A percentile compares a stretch with the other conserved stretches of the same genome.
phyloP scores from a whole-genome alignment of 768 basidiomycete genomes.

The Astraeus odoratus region DNA sequence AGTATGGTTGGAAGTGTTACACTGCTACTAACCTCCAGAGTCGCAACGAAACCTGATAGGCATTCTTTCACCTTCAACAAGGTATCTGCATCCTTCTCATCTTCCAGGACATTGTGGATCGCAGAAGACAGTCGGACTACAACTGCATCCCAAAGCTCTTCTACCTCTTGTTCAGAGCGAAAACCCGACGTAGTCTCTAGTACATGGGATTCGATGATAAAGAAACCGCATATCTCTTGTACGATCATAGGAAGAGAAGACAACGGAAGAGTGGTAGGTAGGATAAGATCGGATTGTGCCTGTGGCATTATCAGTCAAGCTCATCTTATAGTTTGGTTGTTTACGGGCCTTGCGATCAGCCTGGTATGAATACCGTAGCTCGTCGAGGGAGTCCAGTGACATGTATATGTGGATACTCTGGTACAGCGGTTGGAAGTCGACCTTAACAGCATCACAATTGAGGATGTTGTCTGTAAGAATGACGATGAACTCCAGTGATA shows the following conservation, averaged over 20 bases:
- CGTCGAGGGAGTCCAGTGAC: slow-evolving; percentile 82
- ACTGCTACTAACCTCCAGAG: slow-evolving; percentile 63
- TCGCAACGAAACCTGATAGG: slow-evolving; percentile 82
- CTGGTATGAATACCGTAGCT: slow-evolving; percentile 88
- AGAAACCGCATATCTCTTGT: slow-evolving; percentile 95
- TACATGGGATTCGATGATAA: slow-evolving; percentile 93
- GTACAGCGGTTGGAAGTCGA: slow-evolving; percentile 93
- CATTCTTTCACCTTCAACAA: slow-evolving; percentile 81
- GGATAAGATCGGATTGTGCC: slow-evolving; percentile 96
- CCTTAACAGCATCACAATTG: slow-evolving; percentile 80
- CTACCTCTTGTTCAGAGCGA: slow-evolving; percentile 85
- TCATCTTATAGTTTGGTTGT: background rate
- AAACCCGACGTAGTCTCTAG: slow-evolving; percentile 84
- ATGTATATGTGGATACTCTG: slow-evolving; percentile 97
- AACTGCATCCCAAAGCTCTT: slow-evolving; percentile 91
- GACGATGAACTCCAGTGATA: slow-evolving; percentile 6
- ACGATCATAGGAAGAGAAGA: slow-evolving; percentile 67
- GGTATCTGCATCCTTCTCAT: slow-evolving; percentile 72
- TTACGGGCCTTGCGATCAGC: slow-evolving; percentile 81
- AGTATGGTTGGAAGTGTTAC: background rate
- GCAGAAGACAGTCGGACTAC: slow-evolving; percentile 65
- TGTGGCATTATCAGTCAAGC: slow-evolving; percentile 28
- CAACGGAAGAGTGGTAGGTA: slow-evolving; percentile 66
- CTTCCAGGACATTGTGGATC: slow-evolving; percentile 64
- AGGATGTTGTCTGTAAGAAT: slow-evolving; percentile 68